Percentiles rank a stretch among this genome's conserved stretches.
Conservation (phyloP, 1,284 basidiomycete species). For the Meripilus lineatus region DNA sequence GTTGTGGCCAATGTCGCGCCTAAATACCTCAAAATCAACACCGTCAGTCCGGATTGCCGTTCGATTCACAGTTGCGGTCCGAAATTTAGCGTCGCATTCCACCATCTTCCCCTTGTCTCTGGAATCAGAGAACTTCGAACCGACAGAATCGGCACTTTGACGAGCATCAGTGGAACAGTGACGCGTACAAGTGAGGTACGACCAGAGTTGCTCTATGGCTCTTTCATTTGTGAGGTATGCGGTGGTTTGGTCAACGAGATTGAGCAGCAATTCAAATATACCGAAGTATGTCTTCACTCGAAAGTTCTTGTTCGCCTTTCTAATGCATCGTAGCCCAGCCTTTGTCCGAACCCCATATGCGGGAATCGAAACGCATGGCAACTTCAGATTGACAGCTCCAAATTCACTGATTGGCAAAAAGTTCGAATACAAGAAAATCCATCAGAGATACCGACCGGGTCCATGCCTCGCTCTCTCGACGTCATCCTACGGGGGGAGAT, state of each 20-base stretch:
- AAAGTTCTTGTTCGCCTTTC: too few relatives aligned
- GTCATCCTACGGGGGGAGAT: slow-evolving; percentile 94
- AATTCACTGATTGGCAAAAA: slow-evolving; percentile 99
- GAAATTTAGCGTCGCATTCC: slow-evolving; percentile 95
- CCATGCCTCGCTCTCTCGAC: slow-evolving; percentile 96
- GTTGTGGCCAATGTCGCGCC: slow-evolving; percentile 87
- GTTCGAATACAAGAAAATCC: slow-evolving; percentile 99
- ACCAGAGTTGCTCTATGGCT: slow-evolving; percentile 91
- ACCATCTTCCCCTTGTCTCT: slow-evolving; percentile 90
- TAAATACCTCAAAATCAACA: slow-evolving; percentile 91
- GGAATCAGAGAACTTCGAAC: slow-evolving; percentile 96
- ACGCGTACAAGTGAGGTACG: slow-evolving; percentile 97
- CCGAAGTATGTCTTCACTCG: slow-evolving; percentile 67
- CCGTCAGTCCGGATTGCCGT: slow-evolving; percentile 69
- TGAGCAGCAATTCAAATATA: slow-evolving; percentile 99
- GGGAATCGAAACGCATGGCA: slow-evolving; percentile 91
- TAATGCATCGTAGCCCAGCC: slow-evolving; percentile 82
- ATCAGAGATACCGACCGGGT: slow-evolving; percentile 97
- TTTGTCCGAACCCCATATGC: slow-evolving; percentile 93
- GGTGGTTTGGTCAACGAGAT: slow-evolving; percentile 87
- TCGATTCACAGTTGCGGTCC: slow-evolving; percentile 86
- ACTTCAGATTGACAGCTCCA: slow-evolving; percentile 93
- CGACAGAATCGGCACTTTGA: slow-evolving; percentile 88
- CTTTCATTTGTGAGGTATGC: slow-evolving; percentile 91
- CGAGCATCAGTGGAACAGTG: slow-evolving; percentile 94